Conservation (phyloP, 768 basidiomycete genomes). For the Termitomyces sp. region DNA sequence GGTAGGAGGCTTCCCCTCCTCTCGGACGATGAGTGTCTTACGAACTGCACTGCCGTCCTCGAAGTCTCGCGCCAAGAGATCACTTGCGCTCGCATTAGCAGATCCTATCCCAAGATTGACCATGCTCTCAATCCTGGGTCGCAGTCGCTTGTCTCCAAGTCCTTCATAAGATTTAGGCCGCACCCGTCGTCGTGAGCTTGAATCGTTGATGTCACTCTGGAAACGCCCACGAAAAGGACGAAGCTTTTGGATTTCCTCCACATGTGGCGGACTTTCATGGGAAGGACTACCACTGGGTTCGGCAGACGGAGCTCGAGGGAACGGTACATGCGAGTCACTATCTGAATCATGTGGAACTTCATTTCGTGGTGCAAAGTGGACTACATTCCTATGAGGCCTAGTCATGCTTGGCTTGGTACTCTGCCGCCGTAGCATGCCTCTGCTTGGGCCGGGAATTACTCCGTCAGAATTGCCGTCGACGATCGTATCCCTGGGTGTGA, state of each 20-base stretch:
- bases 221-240: slow-evolving; percentile 59
- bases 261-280: slow-evolving; percentile 22
- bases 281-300: slow-evolving; percentile 38
- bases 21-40: slow-evolving; percentile 71
- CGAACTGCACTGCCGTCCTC: slow-evolving; percentile 62
- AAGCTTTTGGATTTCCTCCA: slow-evolving; percentile 33
- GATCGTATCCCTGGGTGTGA: too few species aligned
- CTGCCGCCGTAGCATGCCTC: slow-evolving; percentile 52
- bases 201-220: slow-evolving; percentile 67
- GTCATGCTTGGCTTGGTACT: slow-evolving; percentile 44
- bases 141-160: slow-evolving; percentile 45
- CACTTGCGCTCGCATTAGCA: slow-evolving; percentile 58
- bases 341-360: slow-evolving; percentile 32
- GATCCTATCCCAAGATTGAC: slow-evolving; percentile 55
- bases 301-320: slow-evolving; percentile 57
- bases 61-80: slow-evolving; percentile 57
- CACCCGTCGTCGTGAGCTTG: slow-evolving; percentile 46
- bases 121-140: slow-evolving; percentile 73
- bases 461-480: slow-evolving; percentile 61
- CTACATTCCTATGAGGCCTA: slow-evolving; percentile 36
- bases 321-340: slow-evolving; percentile 51
- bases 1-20: slow-evolving; percentile 76
- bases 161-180: slow-evolving; percentile 72
- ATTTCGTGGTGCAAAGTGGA: slow-evolving; percentile 39
- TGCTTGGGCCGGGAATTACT: slow-evolving; percentile 30